These are phyloP conservation scores for Rhytidiadelphus loreus DNA, from an alignment of 225 moss, liverwort and hornwort genomes.

Conservation along the genomic window DNA sequence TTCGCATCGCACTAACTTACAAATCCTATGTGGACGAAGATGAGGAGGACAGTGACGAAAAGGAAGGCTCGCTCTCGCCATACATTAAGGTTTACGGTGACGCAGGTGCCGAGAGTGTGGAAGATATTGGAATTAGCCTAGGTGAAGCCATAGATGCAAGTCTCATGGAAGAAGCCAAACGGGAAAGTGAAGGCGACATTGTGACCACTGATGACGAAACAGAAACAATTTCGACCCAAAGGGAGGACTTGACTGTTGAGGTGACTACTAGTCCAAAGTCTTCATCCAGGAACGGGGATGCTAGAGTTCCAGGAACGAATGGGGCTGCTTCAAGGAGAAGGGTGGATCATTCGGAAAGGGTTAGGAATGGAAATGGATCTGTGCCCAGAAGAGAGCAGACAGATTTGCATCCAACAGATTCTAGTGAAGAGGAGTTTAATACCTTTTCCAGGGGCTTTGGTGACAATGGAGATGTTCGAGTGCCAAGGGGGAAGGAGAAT, in stretches of 20 bases:
- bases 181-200: neutral
- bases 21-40: slow-evolving; percentile 92
- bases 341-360: neutral
- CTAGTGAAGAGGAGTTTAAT: neutral
- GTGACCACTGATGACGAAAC: neutral
- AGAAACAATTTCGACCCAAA: slow-evolving; percentile 9
- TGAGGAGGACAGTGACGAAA: slow-evolving; percentile 57
- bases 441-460: neutral
- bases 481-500: neutral
- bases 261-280: slow-evolving; percentile 6
- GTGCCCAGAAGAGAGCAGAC: neutral
- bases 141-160: slow-evolving; percentile 44
- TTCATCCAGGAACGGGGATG: slow-evolving; percentile 2
- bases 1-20: slow-evolving; percentile 71
- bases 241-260: slow-evolving; percentile 23
- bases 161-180: slow-evolving; percentile 2
- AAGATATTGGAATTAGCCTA: slow-evolving; percentile 36
- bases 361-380: neutral
- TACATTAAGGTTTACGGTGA: slow-evolving; percentile 90
- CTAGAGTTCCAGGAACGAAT: neutral
- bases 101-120: slow-evolving; percentile 41
- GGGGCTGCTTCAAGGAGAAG: neutral
- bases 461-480: slow-evolving; percentile 21
- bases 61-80: slow-evolving; percentile 66
- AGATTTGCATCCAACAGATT: neutral